phyloP scores from a whole-genome alignment of 2,329 filamentous ascomycete species.

The Huntiella abstrusa region DNA sequence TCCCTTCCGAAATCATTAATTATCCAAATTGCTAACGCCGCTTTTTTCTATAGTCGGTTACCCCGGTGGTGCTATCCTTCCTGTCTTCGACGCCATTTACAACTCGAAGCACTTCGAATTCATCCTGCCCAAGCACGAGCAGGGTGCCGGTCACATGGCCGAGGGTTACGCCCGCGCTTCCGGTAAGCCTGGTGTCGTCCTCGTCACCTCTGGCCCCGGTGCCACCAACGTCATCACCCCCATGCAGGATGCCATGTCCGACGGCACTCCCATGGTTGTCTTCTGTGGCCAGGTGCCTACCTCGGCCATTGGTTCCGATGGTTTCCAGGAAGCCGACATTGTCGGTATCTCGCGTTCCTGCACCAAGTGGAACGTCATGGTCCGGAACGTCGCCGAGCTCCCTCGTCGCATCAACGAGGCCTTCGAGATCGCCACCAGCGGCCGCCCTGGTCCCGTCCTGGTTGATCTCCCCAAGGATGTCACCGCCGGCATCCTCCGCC shows the following conservation, averaged over 20 bases:
- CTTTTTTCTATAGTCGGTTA: conserved; percentile 45
- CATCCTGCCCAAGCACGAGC: conserved; percentile 85
- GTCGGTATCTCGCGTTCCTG: conserved; percentile 85
- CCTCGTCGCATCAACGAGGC: conserved; percentile 91
- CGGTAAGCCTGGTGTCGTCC: conserved; percentile 83
- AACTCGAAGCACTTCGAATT: conserved; percentile 96
- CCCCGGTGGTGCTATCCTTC: conserved; percentile 87
- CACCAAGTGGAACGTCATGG: conserved; percentile 99
- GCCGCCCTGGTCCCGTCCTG: conserved; percentile 81
- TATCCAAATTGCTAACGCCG: not conserved
- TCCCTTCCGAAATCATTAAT: no score
- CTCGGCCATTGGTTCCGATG: conserved; percentile 77
- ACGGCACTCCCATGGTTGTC: conserved; percentile 90
- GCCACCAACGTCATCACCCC: conserved; percentile 94
- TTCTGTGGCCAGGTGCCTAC: conserved; percentile 90
- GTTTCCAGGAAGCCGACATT: conserved; percentile 92
- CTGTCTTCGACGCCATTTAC: conserved; percentile 97
- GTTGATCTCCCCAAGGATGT: conserved; percentile 95
- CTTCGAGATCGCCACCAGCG: conserved; percentile 91
- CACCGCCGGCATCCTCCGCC: conserved; percentile 65
- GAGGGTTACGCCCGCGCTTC: conserved; percentile 89
- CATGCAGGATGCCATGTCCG: conserved; percentile 87
- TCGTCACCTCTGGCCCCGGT: conserved; percentile 91
- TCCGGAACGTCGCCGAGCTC: conserved; percentile 84
- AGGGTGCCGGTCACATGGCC: conserved; percentile 97